These are phyloP conservation scores for Cytauxzoon felis DNA, from an alignment of 169 alveolate genomes.

Conservation along the genomic window DNA sequence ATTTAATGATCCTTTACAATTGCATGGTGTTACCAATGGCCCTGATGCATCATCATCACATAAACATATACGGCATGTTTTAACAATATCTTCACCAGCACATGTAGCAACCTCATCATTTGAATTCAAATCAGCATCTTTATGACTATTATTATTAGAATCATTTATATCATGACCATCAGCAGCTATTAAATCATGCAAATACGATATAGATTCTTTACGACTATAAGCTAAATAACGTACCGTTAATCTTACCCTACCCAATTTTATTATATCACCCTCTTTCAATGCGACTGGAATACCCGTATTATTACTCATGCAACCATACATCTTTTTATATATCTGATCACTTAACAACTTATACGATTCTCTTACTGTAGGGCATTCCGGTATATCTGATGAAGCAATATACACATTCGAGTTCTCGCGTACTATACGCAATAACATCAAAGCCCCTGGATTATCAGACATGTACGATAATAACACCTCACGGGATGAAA, in stretches of 20 bases:
- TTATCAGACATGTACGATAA: neutral
- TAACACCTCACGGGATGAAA: neutral
- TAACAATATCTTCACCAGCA: constrained; percentile 10
- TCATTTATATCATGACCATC: neutral
- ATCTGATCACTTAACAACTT: constrained; percentile 28
- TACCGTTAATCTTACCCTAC: constrained; percentile 45
- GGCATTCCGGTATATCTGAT: constrained; percentile 6
- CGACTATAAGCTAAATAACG: constrained; percentile 53
- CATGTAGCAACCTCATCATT: neutral
- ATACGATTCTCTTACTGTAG: neutral
- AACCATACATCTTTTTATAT: constrained; percentile 6
- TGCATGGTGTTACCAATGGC: constrained; percentile 94
- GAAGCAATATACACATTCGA: constrained; percentile 4
- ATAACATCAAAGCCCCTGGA: neutral
- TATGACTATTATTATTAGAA: neutral
- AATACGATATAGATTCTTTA: constrained; percentile 25
- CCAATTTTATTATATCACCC: constrained; percentile 47
- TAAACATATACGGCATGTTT: constrained; percentile 85
- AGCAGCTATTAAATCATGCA: constrained; percentile 29
- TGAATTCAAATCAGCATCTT: neutral
- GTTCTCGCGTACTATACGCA: constrained; percentile 6
- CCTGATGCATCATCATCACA: constrained; percentile 77
- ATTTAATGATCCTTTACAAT: constrained; percentile 93
- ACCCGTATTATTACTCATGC: neutral
- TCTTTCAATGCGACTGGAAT: constrained; percentile 39